Evolutionary conservation across 352 stramenopile species (phyloP), one percentile per base, ranked within the genome.

Genomic region (Elongisporangium anandrum): DNA sequence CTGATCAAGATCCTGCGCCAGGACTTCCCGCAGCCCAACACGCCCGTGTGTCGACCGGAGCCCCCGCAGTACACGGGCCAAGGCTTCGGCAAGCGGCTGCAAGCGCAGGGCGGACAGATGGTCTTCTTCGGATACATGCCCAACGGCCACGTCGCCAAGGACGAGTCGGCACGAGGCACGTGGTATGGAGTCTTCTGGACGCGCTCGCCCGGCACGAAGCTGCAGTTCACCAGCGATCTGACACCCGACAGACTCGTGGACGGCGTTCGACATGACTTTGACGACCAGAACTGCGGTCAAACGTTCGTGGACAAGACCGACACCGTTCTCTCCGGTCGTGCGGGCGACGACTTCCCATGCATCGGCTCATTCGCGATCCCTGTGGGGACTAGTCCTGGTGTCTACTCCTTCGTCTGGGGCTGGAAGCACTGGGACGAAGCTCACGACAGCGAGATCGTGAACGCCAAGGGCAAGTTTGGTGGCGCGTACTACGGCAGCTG

Each of bases 401-500:
- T 81, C 7, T 88, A 90, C 65, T 78, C 85, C 56, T 61, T 90
- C 52, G 76, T 90, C 20, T 90, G 80, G 78, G 88, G 75, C 62
- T 90, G 81, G 81, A 83, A 79, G 56, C 87, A 87, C 56, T 79
- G 77, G 54, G 72, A 89, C n/a, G 69, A 81, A 10, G 60, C 69
- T 49, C 66, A 72, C 8, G 85, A 84, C 62, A 61, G 65, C 38
- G 69, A 68, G 20, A 77, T 85, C 52, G 64, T 72, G 39, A 85
- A 75, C 0, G 71, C 63, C 23, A 72, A 64, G 34, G 72, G 77
- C 29, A 70, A 58, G 9, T 87, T 79, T 48, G 77, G 77, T 6
- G 78, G 80, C 20, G 80, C 74, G 0, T 73, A 77, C 6, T 89
- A 89, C 65, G 83, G 70, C 45, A 85, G 71, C 50, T 87, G 75